Percentiles rank a stretch among this genome's conserved stretches.
Conservation (phyloP, 179 eudicot genomes). For the Spinacia oleracea region DNA sequence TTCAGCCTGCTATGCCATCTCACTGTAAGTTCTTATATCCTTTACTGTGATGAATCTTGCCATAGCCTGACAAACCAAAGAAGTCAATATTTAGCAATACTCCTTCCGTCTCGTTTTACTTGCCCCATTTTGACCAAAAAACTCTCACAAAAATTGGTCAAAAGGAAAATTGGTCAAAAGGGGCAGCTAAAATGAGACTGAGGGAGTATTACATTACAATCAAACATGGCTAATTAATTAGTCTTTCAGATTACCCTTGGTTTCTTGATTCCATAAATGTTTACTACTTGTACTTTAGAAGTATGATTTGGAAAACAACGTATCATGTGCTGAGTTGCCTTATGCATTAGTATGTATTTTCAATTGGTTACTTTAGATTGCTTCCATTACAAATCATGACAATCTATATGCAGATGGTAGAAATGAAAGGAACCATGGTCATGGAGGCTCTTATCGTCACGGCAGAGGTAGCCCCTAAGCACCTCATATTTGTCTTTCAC, state of each 20-base stretch:
- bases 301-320: neutral
- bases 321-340: neutral
- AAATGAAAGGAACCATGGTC: conserved; percentile 64
- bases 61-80: neutral
- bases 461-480: conserved; percentile 43
- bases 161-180: too few species aligned
- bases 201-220: too few species aligned
- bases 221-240: neutral
- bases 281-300: conserved; percentile 5
- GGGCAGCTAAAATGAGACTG: too few species aligned
- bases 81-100: too few species aligned
- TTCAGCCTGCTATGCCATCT: conserved; percentile 63
- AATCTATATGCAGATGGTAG: conserved; percentile 68
- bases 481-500: neutral
- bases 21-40: conserved; percentile 49
- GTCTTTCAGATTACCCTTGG: neutral
- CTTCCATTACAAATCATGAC: neutral
- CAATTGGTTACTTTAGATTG: neutral
- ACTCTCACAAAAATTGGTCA: too few species aligned
- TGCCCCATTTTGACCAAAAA: too few species aligned
- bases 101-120: too few species aligned
- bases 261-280: neutral
- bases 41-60: neutral
- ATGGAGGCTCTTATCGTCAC: conserved; percentile 71
- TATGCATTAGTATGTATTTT: neutral